Conservation (phyloP, 305 asterid genomes). For the Fraxinus ornus region DNA sequence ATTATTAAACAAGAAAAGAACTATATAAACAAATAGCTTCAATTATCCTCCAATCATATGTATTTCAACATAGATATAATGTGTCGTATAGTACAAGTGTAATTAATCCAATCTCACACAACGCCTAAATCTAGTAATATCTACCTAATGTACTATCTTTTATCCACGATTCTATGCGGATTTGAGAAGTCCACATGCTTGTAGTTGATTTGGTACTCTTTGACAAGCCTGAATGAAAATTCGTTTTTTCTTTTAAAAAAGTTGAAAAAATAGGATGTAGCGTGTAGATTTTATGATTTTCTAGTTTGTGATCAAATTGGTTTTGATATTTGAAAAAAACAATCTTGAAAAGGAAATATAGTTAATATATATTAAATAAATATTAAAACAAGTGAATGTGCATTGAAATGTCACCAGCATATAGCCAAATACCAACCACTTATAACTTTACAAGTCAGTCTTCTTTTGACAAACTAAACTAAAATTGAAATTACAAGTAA, state of each 20-base stretch:
- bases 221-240: too few species aligned
- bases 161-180: neutral
- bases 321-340: neutral
- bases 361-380: neutral
- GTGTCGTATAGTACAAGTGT: neutral
- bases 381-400: neutral
- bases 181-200: neutral
- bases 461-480: neutral
- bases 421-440: neutral
- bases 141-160: neutral
- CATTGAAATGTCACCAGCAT: neutral
- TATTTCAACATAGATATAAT: too few species aligned
- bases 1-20: too few species aligned
- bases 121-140: neutral
- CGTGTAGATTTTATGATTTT: neutral
- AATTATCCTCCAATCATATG: too few species aligned
- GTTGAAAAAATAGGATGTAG: neutral
- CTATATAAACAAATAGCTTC: neutral
- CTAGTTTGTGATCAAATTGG: neutral
- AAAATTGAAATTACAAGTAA: slow-evolving; percentile 8
- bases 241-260: neutral
- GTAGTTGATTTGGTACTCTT: neutral
- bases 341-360: neutral
- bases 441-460: neutral
- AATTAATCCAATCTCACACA: neutral